Evolutionary conservation across 2,329 filamentous ascomycete species (phyloP), one percentile per base, ranked within the genome.

Genomic region (Claviceps pazoutovae): DNA sequence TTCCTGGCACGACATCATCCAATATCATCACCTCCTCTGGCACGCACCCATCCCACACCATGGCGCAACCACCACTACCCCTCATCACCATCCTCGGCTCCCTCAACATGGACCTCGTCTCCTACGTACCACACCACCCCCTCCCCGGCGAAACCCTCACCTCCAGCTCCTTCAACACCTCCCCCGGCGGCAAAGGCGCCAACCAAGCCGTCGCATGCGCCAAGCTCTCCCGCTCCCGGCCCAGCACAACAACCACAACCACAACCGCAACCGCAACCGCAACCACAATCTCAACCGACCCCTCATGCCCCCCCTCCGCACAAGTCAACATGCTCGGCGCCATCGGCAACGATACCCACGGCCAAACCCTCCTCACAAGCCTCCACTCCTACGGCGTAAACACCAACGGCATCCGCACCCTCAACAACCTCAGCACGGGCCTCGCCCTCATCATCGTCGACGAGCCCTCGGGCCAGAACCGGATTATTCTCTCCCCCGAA

Each of bases 171-270:
- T 95, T 95, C 70, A 77, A 77, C 62, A 88, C 84, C 38, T 89
- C 86, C 44, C 83, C 86, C 34, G 93, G 91, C 60, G 91, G 93
- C 53, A 98, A 98, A 71, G 91, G 91, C 57, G 89, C 90, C 55
- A 97, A 97, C 72, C 91, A 97, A 72, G 90, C 89, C 54, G 86
- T 95, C 52, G 88, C 89, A 23, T 89, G 85, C 69, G 86, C 84
- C 49, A 86, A 91, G 56, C 79, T 94, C 49, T 93, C 87, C 1
- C 78, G 84, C 47, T 62, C 9, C 14, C 43, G 13, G 23, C 13
- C 42, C 42, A n/a, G 6, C 38, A 41, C 38, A n/a, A 19, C 21
- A 21, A 21, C 21, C 21, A 21, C 21, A 21, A 41, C 38, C 38
- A 13, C 39, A 19, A 19, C 39, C 9, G 3, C 38, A 17, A 8